Conservation (phyloP, 257 asterid species). For the Ocimum tenuiflorum region DNA sequence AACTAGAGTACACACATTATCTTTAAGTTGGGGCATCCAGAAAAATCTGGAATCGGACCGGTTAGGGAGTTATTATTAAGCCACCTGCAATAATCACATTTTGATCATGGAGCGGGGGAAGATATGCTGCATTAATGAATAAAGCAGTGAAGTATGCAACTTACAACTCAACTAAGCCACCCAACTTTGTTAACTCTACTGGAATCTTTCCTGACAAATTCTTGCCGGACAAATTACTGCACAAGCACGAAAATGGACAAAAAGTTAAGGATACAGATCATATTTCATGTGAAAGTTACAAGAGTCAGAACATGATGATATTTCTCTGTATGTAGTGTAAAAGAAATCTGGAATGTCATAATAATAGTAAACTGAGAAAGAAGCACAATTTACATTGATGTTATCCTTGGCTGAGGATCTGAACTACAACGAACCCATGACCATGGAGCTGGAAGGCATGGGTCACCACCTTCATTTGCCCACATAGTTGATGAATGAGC, state of each 20-base stretch:
- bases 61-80: constrained; percentile 74
- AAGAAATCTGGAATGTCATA: neutral
- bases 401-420: constrained; percentile 68
- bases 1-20: constrained; percentile 42
- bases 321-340: neutral
- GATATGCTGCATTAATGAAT: neutral
- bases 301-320: neutral
- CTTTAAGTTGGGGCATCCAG: constrained; percentile 74
- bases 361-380: neutral
- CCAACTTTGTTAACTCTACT: constrained; percentile 50
- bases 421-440: constrained; percentile 83
- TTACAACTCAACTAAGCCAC: constrained; percentile 64
- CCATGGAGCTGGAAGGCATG: constrained; percentile 93
- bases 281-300: constrained; percentile 9
- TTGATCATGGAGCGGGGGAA: neutral
- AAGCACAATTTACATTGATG: constrained; percentile 50
- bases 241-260: constrained; percentile 12
- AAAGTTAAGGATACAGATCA: neutral
- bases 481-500: constrained; percentile 48
- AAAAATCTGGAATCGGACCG: constrained; percentile 88
- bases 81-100: constrained; percentile 54
- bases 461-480: constrained; percentile 97
- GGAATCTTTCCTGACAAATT: constrained; percentile 65
- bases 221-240: constrained; percentile 71
- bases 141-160: constrained; percentile 18